These are phyloP conservation scores for Cajanus cajan DNA, from an alignment of 306 rosid genomes.

Conservation along the genomic window DNA sequence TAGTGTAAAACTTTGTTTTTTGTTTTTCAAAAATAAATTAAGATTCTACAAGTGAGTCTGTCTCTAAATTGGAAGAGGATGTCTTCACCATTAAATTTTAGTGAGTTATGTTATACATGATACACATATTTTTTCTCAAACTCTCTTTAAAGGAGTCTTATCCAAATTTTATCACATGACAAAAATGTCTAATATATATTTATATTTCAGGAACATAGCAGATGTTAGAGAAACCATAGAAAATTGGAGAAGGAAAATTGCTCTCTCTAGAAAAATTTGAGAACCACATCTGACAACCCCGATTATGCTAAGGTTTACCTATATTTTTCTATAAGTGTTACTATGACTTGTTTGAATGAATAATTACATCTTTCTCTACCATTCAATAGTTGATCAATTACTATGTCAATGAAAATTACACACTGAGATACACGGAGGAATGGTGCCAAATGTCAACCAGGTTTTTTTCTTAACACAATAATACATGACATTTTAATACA, in stretches of 20 bases:
- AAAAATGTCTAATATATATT: slow-evolving; percentile 14
- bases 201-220: slow-evolving; percentile 84
- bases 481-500: not conserved
- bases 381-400: slow-evolving; percentile 69
- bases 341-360: not conserved
- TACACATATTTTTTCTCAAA: not conserved
- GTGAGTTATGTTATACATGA: not conserved
- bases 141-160: not conserved
- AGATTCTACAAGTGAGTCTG: not conserved
- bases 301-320: slow-evolving; percentile 70
- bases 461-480: slow-evolving; percentile 47
- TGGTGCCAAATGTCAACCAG: slow-evolving; percentile 99
- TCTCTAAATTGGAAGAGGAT: not conserved
- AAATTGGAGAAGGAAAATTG: slow-evolving; percentile 89
- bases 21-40: not conserved
- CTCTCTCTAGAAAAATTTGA: slow-evolving; percentile 98
- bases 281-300: slow-evolving; percentile 92
- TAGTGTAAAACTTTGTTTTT: not conserved
- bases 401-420: slow-evolving; percentile 86
- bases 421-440: slow-evolving; percentile 97
- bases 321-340: not conserved
- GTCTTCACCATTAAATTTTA: not conserved
- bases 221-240: slow-evolving; percentile 92
- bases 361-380: slow-evolving; percentile 32
- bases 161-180: slow-evolving; percentile 11